Evolutionary conservation across 257 asterid species (phyloP), one percentile per base, ranked within the genome.

Genomic region (Capsicum chinense): DNA sequence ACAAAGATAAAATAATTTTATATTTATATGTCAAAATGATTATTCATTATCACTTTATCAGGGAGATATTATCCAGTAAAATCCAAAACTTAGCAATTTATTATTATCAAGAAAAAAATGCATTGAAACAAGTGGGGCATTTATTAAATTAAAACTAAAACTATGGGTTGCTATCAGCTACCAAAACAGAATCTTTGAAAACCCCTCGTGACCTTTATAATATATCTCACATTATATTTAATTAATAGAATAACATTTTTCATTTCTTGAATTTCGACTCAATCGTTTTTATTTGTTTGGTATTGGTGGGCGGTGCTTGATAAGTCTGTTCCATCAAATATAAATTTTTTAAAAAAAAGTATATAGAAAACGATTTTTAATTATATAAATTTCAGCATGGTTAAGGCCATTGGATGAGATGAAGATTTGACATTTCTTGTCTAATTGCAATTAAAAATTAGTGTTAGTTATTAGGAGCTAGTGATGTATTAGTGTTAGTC

Each of bases 281-380:
- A 21, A 9, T 14, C 52, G 2, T 7, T 76, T 76, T 76, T 54
- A 52, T 52, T 50, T 26, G 63, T 54, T 70, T 21, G 13, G 47
- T 17, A 14, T 26, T 21, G 54, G 19, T 76, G 63, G 62, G 63
- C 15, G 78, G 78, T 7, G 48, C 81, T 52, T 19, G 21, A 76
- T 50, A 76, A 52, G 5, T 52, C 21, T 52, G 8, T 52, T 52
- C 4, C 7, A 52, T 57, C 48, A 50, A 21, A 48, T 5, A 11
- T 2, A 73, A 1, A 26, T 26, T 1, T 26, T 1, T 0, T 0
- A 1, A 2, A n/a, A 1, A 1, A 21, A 21, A 6, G 3, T 0
- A 21, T 48, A 48, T 48, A 3, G 0, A 44, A 9, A 44, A 17
- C 0, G 11, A 6, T 26, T 50, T 50, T 74, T 50, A 12, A 7